phyloP scores from a whole-genome alignment of 345 rosid species.

The Syzygium aromaticum region DNA sequence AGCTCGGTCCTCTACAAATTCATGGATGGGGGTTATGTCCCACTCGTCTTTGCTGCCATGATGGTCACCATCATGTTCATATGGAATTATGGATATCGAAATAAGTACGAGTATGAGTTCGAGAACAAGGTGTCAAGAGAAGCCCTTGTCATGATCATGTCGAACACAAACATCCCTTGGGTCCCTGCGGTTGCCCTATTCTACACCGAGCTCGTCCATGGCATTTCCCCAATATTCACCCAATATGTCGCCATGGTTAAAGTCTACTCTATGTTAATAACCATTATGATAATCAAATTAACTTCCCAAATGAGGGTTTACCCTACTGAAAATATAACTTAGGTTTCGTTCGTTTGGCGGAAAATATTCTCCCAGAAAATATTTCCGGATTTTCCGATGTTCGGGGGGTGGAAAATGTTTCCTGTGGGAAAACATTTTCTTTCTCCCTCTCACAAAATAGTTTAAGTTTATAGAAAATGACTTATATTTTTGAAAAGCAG shows the following conservation, averaged over 20 bases:
- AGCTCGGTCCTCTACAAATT: conserved; percentile 24
- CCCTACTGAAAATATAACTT: too few species aligned
- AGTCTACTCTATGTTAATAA: too few species aligned
- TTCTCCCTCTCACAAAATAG: too few species aligned
- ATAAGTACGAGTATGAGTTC: conserved; percentile 17
- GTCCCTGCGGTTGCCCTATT: conserved; percentile 16
- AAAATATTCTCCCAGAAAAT: too few species aligned
- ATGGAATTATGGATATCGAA: conserved; percentile 19
- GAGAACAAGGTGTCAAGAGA: conserved; percentile 5
- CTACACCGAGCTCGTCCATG: conserved; percentile 22
- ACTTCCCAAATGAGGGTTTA: too few species aligned
- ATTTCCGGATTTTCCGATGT: too few species aligned
- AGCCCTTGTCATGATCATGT: background rate
- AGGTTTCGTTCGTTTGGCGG: too few species aligned
- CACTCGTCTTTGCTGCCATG: conserved; percentile 6
- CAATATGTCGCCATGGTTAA: conserved; percentile 4
- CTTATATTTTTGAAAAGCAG: too few species aligned
- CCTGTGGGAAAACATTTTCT: too few species aligned
- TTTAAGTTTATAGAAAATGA: too few species aligned
- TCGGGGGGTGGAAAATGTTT: too few species aligned
- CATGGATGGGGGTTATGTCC: conserved; percentile 22
- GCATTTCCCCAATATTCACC: conserved; percentile 16
- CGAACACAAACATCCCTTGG: background rate
- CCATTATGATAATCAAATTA: too few species aligned
- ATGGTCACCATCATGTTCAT: conserved; percentile 19